Evolutionary conservation across 306 rosid genomes (phyloP), one percentile per base, ranked within the genome.

Genomic region (Dalbergia cochinchinensis): DNA sequence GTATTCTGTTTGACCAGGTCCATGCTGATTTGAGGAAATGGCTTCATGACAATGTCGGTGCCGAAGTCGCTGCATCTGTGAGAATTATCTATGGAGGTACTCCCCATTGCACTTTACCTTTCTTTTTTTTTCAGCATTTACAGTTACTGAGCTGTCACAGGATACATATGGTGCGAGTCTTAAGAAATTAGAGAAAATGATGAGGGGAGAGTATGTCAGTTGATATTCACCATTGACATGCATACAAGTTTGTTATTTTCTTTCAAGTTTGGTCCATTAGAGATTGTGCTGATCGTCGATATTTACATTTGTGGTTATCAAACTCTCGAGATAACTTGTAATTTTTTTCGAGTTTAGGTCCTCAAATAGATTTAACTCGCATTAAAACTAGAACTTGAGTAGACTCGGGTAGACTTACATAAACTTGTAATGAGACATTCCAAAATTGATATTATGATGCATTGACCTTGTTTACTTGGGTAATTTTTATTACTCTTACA

Each of bases 11-110:
- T 67, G 74, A 33, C 20, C 67, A 92, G 98, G 98, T 89, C 78
- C 98, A 94, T 88, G 87, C 68, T 80, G 97, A 88, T 65, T 78
- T 94, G 85, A 89, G 98, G 90, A 92, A 92, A 81, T 94, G 93
- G 97, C 72, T 94, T 79, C 83, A 73, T 42, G 80, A 55, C 77
- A 92, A 92, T 64, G 91, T 83, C 61, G 74, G 91, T 69, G 80
- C 94, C 69, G 84, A 85, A 68, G 97, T 94, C 1, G 94, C 97
- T 77, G 80, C 85, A 14, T 84, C 92, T 50, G 78, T 89, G 76
- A 88, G 97, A 86, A 91, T 94, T 42, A 92, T 94, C 80, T 92
- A 92, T 83, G 98, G 98, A 88, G 98, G 98, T 94, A 91, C 65
- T 61, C 22, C 65, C 39, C 18, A 1, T 59, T 50, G 48, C 41